Conservation (phyloP, 2,329 filamentous ascomycete genomes). For the Fusarium odoratissimum region DNA sequence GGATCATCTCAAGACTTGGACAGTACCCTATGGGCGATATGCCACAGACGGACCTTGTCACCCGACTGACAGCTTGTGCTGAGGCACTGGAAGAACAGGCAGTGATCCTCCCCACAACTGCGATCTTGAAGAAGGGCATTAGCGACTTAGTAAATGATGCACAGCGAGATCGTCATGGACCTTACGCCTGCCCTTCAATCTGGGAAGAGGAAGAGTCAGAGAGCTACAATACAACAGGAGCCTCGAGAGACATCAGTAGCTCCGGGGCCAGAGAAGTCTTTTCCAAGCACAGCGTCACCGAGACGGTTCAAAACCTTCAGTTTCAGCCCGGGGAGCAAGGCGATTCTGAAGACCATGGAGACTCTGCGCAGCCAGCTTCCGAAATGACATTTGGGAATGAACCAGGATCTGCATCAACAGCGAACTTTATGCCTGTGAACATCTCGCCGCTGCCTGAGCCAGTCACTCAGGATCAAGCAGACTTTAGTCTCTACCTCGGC, state of each 20-base stretch:
- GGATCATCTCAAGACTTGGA: conserved; percentile 24
- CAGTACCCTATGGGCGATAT: conserved; percentile 21
- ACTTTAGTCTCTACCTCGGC: neutral
- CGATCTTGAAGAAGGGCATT: conserved; percentile 15
- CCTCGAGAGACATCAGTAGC: neutral
- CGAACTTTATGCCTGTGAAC: neutral
- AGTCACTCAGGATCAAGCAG: neutral
- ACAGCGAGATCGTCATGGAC: neutral
- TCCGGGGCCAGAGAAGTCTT: neutral
- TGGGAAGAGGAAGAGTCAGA: conserved; percentile 26
- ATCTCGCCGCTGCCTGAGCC: neutral
- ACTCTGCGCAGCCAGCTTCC: accelerated
- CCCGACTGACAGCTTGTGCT: neutral
- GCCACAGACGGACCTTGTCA: neutral
- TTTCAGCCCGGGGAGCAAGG: neutral
- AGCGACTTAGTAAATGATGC: conserved; percentile 13
- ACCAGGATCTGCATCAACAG: accelerated
- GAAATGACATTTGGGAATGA: neutral
- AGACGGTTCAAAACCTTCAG: conserved; percentile 10
- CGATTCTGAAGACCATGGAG: accelerated
- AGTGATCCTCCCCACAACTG: neutral
- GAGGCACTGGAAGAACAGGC: conserved; percentile 4
- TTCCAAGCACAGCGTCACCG: conserved; percentile 18
- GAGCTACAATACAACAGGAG: neutral
- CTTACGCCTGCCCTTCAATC: conserved; percentile 3